These are phyloP conservation scores for Corylus americana DNA, from an alignment of 306 rosid genomes.

Conservation along the genomic window DNA sequence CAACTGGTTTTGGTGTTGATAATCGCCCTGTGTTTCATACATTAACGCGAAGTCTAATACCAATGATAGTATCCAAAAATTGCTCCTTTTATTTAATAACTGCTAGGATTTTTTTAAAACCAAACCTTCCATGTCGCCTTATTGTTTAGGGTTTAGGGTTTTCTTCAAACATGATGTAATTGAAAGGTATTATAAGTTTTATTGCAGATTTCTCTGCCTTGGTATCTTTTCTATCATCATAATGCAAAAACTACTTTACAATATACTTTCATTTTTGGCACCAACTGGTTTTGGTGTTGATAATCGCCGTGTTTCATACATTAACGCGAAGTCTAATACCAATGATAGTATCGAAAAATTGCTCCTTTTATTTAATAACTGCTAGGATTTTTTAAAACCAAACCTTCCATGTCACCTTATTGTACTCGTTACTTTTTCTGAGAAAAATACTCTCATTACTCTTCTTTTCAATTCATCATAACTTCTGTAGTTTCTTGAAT, in stretches of 20 bases:
- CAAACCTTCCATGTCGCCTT: background rate
- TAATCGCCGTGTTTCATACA: background rate
- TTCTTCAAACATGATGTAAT: conserved; percentile 12
- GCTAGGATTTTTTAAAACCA: background rate
- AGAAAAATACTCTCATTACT: background rate
- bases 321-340: background rate
- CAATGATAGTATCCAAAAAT: background rate
- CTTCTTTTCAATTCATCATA: background rate
- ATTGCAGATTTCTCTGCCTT: background rate
- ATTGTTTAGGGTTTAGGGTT: too few species aligned
- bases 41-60: background rate
- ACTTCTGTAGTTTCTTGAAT: background rate
- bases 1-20: background rate
- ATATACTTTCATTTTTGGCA: background rate
- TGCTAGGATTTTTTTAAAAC: background rate
- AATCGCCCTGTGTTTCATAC: background rate
- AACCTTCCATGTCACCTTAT: background rate
- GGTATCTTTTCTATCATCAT: background rate
- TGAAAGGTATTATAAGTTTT: background rate
- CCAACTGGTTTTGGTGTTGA: background rate
- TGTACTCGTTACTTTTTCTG: background rate
- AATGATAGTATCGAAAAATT: background rate
- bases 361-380: background rate
- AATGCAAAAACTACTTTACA: background rate
- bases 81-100: background rate